Evolutionary conservation across 345 rosid genomes (phyloP).

Genomic region (Crucihimalaya himalaica): DNA sequence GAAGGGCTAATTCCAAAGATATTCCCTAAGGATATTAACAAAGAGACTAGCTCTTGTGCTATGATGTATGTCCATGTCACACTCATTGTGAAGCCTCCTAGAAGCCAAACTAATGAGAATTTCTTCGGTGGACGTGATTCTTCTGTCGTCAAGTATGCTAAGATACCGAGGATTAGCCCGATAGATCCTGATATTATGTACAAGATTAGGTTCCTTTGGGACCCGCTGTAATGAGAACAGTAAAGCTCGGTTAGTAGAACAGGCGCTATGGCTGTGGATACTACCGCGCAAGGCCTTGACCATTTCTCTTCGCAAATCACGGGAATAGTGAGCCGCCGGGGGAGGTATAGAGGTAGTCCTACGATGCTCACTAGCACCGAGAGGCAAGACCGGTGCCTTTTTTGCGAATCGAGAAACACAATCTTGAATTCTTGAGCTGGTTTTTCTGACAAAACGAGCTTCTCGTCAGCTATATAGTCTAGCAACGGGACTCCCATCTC

Average conservation of each 20-base stretch:
- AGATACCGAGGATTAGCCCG: slow-evolving; percentile 57
- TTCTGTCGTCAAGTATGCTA: slow-evolving; percentile 55
- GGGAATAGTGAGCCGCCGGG: slow-evolving; percentile 88
- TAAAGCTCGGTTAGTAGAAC: slow-evolving; percentile 59
- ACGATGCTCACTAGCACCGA: slow-evolving; percentile 40
- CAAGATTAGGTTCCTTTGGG: slow-evolving; percentile 34
- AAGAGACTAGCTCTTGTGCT: slow-evolving; percentile 82
- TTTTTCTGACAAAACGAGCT: slow-evolving; percentile 34
- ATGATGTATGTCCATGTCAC: slow-evolving; percentile 79
- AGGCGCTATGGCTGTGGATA: slow-evolving; percentile 72
- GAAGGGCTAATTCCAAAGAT: slow-evolving; percentile 66
- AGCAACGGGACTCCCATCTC: slow-evolving; percentile 40
- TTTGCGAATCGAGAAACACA: slow-evolving; percentile 21
- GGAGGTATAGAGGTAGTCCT: slow-evolving; percentile 69
- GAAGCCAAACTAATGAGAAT: slow-evolving; percentile 69
- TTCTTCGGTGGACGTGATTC: slow-evolving; percentile 61
- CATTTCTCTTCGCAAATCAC: slow-evolving; percentile 62
- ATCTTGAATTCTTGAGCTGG: slow-evolving; percentile 31
- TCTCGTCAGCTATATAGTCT: slow-evolving; percentile 38
- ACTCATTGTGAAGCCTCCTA: slow-evolving; percentile 89
- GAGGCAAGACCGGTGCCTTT: slow-evolving; percentile 31
- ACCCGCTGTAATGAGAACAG: slow-evolving; percentile 41
- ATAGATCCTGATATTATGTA: slow-evolving; percentile 50
- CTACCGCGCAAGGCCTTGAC: slow-evolving; percentile 71
- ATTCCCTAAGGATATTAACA: slow-evolving; percentile 69